phyloP scores from a whole-genome alignment of 2,329 filamentous ascomycete genomes.

The Phaeomoniella chlamydospora region DNA sequence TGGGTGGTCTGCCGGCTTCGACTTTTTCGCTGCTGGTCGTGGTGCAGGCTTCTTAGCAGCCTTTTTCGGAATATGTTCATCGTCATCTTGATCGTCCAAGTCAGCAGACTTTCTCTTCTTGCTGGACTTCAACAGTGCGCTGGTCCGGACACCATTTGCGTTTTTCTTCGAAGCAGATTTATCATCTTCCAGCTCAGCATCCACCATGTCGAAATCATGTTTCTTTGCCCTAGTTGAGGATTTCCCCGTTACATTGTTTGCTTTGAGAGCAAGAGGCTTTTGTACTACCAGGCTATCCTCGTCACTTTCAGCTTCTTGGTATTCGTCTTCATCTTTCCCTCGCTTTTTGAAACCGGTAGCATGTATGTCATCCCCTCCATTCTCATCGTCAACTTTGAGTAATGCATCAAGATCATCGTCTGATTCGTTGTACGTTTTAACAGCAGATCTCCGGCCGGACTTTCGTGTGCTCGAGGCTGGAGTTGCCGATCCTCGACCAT shows the following conservation, averaged over 20 bases:
- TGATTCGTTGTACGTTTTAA: slow-evolving; percentile 17
- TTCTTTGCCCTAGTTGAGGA: slow-evolving; percentile 8
- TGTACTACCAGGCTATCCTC: slow-evolving; percentile 30
- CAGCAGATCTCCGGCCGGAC: slow-evolving; percentile 17
- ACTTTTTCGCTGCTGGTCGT: slow-evolving; percentile 23
- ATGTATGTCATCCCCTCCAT: slow-evolving; percentile 68
- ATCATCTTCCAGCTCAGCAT: slow-evolving; percentile 9
- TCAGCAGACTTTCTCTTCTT: slow-evolving; percentile 45
- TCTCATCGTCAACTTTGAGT: slow-evolving; percentile 53
- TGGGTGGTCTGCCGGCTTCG: slow-evolving; percentile 50
- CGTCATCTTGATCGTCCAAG: slow-evolving; percentile 33
- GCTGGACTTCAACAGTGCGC: slow-evolving; percentile 12
- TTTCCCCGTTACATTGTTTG: slow-evolving; percentile 7
- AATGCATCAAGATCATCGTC: slow-evolving; percentile 42
- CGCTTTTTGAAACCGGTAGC: slow-evolving; percentile 54
- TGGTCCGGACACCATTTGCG: neutral
- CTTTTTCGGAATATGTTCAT: slow-evolving; percentile 48
- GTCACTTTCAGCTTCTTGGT: slow-evolving; percentile 44
- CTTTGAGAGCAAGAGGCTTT: slow-evolving; percentile 29
- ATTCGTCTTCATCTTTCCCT: slow-evolving; percentile 54
- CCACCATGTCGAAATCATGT: slow-evolving; percentile 16
- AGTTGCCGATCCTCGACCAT: slow-evolving; percentile 9
- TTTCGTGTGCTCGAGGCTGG: neutral
- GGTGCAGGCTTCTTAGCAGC: slow-evolving; percentile 20
- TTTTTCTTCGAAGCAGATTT: slow-evolving; percentile 6